Percentiles rank a stretch among this genome's conserved stretches.
Evolutionary conservation across 1,284 basidiomycete species (phyloP).

Genomic region (Sporisorium iseilematis-ciliati): DNA sequence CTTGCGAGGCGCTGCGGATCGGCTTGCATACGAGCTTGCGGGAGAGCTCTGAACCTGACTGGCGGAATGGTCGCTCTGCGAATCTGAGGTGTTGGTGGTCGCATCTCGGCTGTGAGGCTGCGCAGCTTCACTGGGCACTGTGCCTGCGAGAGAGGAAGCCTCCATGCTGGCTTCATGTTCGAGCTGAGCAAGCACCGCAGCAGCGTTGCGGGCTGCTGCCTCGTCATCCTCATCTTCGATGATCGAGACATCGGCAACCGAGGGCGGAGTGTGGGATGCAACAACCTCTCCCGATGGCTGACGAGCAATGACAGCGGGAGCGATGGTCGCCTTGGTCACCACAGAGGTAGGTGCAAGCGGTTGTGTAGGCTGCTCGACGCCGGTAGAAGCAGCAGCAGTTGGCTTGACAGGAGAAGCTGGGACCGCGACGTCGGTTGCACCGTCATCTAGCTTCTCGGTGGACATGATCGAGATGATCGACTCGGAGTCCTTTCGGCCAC

Average conservation of each 20-base stretch:
- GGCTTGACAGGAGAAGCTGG: slow-evolving; percentile 22
- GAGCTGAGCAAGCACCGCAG: slow-evolving; percentile 60
- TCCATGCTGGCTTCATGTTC: slow-evolving; percentile 56
- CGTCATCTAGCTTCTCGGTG: slow-evolving; percentile 30
- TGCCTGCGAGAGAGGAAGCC: slow-evolving; percentile 21
- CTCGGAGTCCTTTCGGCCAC: slow-evolving; percentile 62
- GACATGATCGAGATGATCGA: slow-evolving; percentile 54
- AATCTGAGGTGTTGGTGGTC: slow-evolving; percentile 42
- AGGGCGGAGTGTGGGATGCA: slow-evolving; percentile 3
- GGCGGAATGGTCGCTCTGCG: slow-evolving; percentile 51
- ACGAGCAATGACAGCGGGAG: slow-evolving; percentile 22
- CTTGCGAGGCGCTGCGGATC: slow-evolving; percentile 28
- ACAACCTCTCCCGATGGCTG: slow-evolving; percentile 8
- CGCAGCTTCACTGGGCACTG: slow-evolving; percentile 11
- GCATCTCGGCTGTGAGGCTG: slow-evolving; percentile 43
- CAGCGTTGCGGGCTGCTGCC: slow-evolving; percentile 54
- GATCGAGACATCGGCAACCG: slow-evolving; percentile 26
- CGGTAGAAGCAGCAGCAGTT: background rate
- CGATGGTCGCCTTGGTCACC: slow-evolving; percentile 16
- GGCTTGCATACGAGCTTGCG: slow-evolving; percentile 45
- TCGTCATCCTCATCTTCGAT: slow-evolving; percentile 61
- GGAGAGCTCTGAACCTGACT: slow-evolving; percentile 48
- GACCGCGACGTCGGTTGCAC: slow-evolving; percentile 8
- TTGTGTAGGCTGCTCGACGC: background rate
- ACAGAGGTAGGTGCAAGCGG: slow-evolving; percentile 3